phyloP scores from a whole-genome alignment of 257 asterid genomes.

The Plantago elongata region DNA sequence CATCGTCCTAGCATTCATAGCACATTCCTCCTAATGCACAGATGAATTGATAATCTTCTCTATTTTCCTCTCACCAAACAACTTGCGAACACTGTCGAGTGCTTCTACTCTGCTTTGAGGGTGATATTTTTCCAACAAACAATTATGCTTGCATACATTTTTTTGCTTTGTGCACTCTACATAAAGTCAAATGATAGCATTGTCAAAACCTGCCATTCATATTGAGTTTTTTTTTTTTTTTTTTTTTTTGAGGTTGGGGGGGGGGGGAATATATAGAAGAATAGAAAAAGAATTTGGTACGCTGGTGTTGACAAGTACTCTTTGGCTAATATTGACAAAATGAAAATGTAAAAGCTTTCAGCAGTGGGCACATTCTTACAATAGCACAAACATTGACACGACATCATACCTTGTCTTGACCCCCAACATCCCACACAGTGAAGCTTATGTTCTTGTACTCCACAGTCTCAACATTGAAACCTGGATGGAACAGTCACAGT shows the following conservation, averaged over 20 bases:
- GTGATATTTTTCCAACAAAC: constrained; percentile 14
- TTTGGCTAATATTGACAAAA: no score
- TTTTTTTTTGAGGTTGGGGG: no score
- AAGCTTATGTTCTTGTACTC: constrained; percentile 41
- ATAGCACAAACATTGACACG: neutral
- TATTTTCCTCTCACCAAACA: constrained; percentile 15
- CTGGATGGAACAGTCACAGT: constrained; percentile 13
- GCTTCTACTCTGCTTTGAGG: neutral
- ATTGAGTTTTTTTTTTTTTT: no score
- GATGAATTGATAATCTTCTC: neutral
- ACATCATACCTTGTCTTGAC: constrained; percentile 33
- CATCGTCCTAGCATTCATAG: neutral
- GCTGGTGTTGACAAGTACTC: no score
- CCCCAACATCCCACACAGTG: constrained; percentile 40
- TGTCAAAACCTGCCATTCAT: neutral
- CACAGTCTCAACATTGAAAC: constrained; percentile 37
- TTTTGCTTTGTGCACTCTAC: neutral
- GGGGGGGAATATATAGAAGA: no score
- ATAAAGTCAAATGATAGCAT: no score
- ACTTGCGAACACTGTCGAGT: constrained; percentile 2
- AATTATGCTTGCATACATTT: constrained; percentile 11
- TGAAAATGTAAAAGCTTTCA: neutral
- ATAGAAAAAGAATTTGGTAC: no score
- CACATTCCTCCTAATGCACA: neutral
- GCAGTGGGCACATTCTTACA: neutral